phyloP scores from a whole-genome alignment of 257 asterid genomes.

The Linderniella brevidens region DNA sequence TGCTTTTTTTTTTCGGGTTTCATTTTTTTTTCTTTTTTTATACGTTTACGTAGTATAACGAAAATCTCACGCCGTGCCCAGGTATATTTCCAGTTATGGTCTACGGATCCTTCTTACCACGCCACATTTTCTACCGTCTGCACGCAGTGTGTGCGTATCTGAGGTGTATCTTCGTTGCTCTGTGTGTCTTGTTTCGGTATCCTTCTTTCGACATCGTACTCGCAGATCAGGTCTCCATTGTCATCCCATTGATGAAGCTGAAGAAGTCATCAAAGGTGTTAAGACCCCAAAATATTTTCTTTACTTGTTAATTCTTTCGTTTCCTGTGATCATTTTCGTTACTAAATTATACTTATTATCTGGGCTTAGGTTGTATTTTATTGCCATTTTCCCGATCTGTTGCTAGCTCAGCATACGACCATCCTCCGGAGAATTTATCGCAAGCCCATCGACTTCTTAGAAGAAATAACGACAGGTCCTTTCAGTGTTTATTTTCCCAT shows the following conservation, averaged over 20 bases:
- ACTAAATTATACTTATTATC: constrained; percentile 3
- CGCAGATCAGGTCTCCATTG: constrained; percentile 79
- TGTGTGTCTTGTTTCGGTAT: constrained; percentile 48
- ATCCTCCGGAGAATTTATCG: constrained; percentile 72
- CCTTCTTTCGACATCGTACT: constrained; percentile 62
- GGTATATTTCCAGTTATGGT: constrained; percentile 67
- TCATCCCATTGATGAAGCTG: constrained; percentile 60
- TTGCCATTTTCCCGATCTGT: constrained; percentile 94
- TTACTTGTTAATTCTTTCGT: background rate
- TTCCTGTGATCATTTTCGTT: constrained; percentile 6
- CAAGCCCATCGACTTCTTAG: constrained; percentile 63
- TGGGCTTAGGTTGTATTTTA: constrained; percentile 80
- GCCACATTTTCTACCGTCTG: constrained; percentile 58
- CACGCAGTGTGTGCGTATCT: constrained; percentile 88
- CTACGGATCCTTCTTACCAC: constrained; percentile 74
- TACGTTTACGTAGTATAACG: no score
- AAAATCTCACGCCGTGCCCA: constrained; percentile 12
- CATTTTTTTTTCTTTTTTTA: no score
- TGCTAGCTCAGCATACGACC: constrained; percentile 81
- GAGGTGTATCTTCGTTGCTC: constrained; percentile 79
- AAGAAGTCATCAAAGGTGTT: constrained; percentile 71
- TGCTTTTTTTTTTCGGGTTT: background rate
- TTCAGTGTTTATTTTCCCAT: background rate
- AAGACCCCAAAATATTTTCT: constrained; percentile 4
- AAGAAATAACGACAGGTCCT: constrained; percentile 84